Percentiles rank a stretch among this genome's conserved stretches.
Conservation (phyloP, 768 basidiomycete genomes). For the Boletus reticuloceps region DNA sequence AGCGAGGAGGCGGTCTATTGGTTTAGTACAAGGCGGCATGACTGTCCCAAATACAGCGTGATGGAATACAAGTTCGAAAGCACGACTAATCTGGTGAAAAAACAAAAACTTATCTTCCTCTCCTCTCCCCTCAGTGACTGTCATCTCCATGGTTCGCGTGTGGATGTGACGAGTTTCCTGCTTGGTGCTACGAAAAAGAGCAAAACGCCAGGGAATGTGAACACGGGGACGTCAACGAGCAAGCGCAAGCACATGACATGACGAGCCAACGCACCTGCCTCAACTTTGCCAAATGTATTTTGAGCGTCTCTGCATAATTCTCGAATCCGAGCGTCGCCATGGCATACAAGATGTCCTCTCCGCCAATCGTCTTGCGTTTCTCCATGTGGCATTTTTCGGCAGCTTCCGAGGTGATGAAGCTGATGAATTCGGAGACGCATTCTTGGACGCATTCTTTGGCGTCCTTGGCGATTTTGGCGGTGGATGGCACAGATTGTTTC, state of each 20-base stretch:
- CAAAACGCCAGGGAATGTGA: no score
- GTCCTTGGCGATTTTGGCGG: slow-evolving; percentile 96
- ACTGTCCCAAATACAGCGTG: slow-evolving; percentile 14
- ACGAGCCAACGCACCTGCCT: slow-evolving; percentile 53
- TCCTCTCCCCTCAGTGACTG: background rate
- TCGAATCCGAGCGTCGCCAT: slow-evolving; percentile 98
- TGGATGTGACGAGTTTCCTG: slow-evolving; percentile 26
- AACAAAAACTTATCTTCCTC: background rate
- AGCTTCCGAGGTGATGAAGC: slow-evolving; percentile 96
- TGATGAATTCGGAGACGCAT: slow-evolving; percentile 96
- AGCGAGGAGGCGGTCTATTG: slow-evolving; percentile 2
- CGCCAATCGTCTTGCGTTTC: slow-evolving; percentile 97
- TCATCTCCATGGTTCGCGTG: slow-evolving; percentile 25
- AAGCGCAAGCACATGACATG: no score
- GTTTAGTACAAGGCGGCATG: slow-evolving; percentile 12
- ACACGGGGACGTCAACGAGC: no score
- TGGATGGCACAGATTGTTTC: slow-evolving; percentile 86
- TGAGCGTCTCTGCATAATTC: slow-evolving; percentile 88
- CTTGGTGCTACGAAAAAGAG: slow-evolving; percentile 21
- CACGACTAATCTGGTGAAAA: background rate
- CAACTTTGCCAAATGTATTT: slow-evolving; percentile 89
- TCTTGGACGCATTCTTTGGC: slow-evolving; percentile 99
- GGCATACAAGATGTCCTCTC: slow-evolving; percentile 96
- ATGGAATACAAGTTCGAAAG: slow-evolving; percentile 8
- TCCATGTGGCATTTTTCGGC: slow-evolving; percentile 92